phyloP scores from a whole-genome alignment of 352 stramenopile genomes.

The Thalassiosira livingstoniorum region DNA sequence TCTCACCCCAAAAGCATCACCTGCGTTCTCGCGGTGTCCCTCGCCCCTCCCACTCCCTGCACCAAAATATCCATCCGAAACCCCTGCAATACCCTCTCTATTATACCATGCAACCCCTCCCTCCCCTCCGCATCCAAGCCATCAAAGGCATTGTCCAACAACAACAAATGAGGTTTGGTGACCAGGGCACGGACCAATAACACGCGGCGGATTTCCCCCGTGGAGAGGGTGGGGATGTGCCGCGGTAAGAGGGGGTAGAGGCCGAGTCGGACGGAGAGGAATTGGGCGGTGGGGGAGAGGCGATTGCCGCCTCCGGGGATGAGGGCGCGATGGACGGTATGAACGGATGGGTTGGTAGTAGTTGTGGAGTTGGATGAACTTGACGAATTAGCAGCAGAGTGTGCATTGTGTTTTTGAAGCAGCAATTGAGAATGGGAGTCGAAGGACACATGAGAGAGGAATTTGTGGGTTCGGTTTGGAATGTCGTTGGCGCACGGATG shows the following conservation, averaged over 20 bases:
- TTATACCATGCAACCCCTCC: slow-evolving; percentile 87
- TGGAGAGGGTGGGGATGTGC: slow-evolving; percentile 89
- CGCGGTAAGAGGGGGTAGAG: slow-evolving; percentile 91
- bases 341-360: no score
- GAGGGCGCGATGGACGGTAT: slow-evolving; percentile 85
- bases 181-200: slow-evolving; percentile 89
- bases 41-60: slow-evolving; percentile 85
- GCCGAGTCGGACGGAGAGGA: slow-evolving; percentile 91
- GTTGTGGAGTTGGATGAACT: no score
- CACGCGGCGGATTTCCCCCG: slow-evolving; percentile 92
- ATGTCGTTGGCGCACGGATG: background rate
- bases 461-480: slow-evolving; percentile 19
- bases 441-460: slow-evolving; percentile 84
- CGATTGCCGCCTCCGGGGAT: slow-evolving; percentile 61
- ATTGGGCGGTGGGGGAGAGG: slow-evolving; percentile 84
- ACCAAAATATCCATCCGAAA: slow-evolving; percentile 92
- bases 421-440: slow-evolving; percentile 90
- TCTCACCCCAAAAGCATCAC: slow-evolving; percentile 90
- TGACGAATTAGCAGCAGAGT: no score
- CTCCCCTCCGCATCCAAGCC: slow-evolving; percentile 90
- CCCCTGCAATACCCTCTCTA: slow-evolving; percentile 88
- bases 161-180: slow-evolving; percentile 86
- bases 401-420: slow-evolving; percentile 71
- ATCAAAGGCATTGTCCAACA: slow-evolving; percentile 94
- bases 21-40: slow-evolving; percentile 89